Evolutionary conservation across 2,329 filamentous ascomycete species (phyloP).

Genomic region (Colletotrichum gloeosporioides): DNA sequence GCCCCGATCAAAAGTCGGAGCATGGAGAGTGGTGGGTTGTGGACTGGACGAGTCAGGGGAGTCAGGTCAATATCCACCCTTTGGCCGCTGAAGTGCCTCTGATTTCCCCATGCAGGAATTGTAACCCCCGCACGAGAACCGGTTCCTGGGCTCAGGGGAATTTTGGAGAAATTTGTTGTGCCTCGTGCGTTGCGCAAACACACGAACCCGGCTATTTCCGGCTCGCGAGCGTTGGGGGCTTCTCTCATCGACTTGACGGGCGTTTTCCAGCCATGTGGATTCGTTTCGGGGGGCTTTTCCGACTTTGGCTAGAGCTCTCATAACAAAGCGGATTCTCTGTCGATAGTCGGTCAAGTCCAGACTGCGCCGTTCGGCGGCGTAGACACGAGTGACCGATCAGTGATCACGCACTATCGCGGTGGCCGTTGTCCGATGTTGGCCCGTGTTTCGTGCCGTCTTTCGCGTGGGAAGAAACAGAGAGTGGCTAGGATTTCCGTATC

Average conservation of each 20-base stretch:
- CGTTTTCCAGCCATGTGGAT: neutral
- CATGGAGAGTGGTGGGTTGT: neutral
- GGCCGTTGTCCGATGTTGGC: neutral
- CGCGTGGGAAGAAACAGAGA: neutral
- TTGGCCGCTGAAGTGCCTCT: neutral
- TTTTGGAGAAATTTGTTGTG: neutral
- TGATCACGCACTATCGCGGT: neutral
- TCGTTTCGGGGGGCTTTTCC: neutral
- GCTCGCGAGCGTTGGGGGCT: neutral
- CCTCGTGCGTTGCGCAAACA: neutral
- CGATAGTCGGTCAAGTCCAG: neutral
- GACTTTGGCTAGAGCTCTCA: neutral
- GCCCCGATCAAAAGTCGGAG: neutral
- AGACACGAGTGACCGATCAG: neutral
- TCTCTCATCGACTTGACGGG: neutral
- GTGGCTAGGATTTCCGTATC: neutral
- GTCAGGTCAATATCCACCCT: neutral
- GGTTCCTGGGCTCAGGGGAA: neutral
- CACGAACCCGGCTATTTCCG: neutral
- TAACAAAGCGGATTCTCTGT: neutral
- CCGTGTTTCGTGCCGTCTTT: neutral
- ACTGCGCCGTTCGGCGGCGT: neutral
- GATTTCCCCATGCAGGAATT: constrained; percentile 1
- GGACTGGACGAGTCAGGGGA: neutral
- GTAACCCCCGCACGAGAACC: neutral